These are phyloP conservation scores for Salvia splendens DNA, from an alignment of 257 asterid species.

Conservation along the genomic window DNA sequence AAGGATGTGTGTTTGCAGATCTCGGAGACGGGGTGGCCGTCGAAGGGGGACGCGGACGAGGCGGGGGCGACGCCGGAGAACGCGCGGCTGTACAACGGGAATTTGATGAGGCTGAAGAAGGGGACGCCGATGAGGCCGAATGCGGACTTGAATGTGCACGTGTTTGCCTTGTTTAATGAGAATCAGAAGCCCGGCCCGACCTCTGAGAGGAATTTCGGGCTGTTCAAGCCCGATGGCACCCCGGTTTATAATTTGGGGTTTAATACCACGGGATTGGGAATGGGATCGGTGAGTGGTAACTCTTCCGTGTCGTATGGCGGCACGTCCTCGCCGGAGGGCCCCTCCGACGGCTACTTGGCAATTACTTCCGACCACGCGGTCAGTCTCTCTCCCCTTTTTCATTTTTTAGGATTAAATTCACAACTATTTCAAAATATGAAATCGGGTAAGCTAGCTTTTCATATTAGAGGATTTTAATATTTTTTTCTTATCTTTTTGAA, in stretches of 20 bases:
- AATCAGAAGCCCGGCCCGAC: conserved; percentile 87
- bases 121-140: conserved; percentile 91
- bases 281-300: conserved; percentile 36
- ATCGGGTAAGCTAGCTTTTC: not conserved
- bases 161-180: conserved; percentile 87
- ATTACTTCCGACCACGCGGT: conserved; percentile 67
- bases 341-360: conserved; percentile 49
- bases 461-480: too few species aligned
- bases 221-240: conserved; percentile 81
- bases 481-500: too few species aligned
- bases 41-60: conserved; percentile 87
- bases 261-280: too few species aligned
- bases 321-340: conserved; percentile 22
- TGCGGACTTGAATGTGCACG: conserved; percentile 50
- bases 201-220: conserved; percentile 88
- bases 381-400: conserved; percentile 22
- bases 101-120: conserved; percentile 64
- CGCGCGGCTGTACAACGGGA: conserved; percentile 70
- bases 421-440: not conserved
- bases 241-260: conserved; percentile 47
- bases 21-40: conserved; percentile 98
- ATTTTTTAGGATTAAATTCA: not conserved
- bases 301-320: conserved; percentile 28
- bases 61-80: conserved; percentile 76
- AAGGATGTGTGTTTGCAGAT: conserved; percentile 64